Base-by-base conservation (phyloP, 2,329 filamentous ascomycete genomes). In the Sordariomycetes sp. region DNA sequence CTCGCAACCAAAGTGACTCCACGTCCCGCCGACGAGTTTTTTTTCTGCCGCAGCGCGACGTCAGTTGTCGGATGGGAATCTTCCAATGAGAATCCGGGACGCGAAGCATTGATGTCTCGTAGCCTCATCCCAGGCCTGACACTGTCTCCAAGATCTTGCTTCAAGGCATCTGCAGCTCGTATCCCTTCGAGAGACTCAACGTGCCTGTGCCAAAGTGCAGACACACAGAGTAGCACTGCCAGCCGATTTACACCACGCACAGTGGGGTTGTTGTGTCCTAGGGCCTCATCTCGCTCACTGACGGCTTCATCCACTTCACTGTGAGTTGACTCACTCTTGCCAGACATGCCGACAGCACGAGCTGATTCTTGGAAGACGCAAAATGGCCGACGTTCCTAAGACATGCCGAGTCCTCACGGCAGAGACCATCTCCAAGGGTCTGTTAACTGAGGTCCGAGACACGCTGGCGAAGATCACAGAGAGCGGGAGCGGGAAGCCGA, bases 351-450 rank as follows among this genome's bases (percentile, higher is more conserved):
- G n/a, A n/a, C n/a, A n/a, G n/a, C n/a, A n/a, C n/a, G n/a, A n/a
- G n/a, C n/a, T n/a, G n/a, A n/a, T n/a, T n/a, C n/a, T n/a, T n/a
- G n/a, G n/a, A n/a, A n/a, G 17, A 28, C 14, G 5, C 27, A 30
- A 21, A 16, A 37, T 37, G 35, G 35, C 35, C 6, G 34, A 36
- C 2, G 59, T 64, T 16, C 72, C 68, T 47, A 76, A 77, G 60
- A 76, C 83, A 51, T 96, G 92, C 76, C 95, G 94, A 73, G 87
- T 95, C 57, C 75, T 96, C 50, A 75, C 94, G 47, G 86, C 90
- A 39, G 82, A 83, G 47, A 82, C 80, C 47, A 87, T 98, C 50
- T 86, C 88, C 45, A 92, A 87, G 64, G 71, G 70, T 36, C 70
- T 95, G 33, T 71, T 94, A 34, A 64, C 66, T 18, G 88, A 95